Percentiles rank a stretch among this genome's conserved stretches.
Conservation (phyloP, 208 protist genomes). For the Crithidia bombi region DNA sequence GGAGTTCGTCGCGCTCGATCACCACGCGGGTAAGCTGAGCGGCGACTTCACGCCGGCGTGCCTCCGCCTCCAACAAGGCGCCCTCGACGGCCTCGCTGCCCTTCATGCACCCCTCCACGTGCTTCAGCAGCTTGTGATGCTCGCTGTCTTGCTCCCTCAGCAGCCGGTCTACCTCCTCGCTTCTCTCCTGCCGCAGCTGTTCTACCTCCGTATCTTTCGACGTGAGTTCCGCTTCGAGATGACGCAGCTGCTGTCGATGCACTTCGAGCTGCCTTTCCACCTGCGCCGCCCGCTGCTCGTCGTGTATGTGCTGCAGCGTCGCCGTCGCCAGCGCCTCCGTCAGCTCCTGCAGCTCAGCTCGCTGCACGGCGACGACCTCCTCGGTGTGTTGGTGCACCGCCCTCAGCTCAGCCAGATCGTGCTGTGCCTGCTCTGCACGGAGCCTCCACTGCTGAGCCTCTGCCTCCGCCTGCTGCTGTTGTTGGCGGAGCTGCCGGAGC, state of each 20-base stretch:
- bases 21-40: conserved; percentile 23
- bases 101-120: conserved; percentile 50
- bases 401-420: conserved; percentile 27
- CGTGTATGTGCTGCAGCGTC: conserved; percentile 22
- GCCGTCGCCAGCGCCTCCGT: conserved; percentile 21
- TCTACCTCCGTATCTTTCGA: conserved; percentile 23
- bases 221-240: conserved; percentile 18
- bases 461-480: conserved; percentile 24
- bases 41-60: conserved; percentile 23
- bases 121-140: conserved; percentile 26
- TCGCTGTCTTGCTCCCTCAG: conserved; percentile 27
- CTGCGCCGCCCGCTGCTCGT: conserved; percentile 17
- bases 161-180: conserved; percentile 13
- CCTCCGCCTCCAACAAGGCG: conserved; percentile 40
- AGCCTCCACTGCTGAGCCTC: conserved; percentile 17
- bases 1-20: conserved; percentile 32
- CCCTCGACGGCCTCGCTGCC: conserved; percentile 48
- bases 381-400: conserved; percentile 35
- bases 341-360: conserved; percentile 19
- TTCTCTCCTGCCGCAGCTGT: conserved; percentile 12
- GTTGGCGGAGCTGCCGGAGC: background rate
- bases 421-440: conserved; percentile 17
- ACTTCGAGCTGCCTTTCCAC: conserved; percentile 10
- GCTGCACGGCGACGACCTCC: conserved; percentile 26
- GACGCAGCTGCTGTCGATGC: conserved; percentile 13